Evolutionary conservation across 495 filamentous ascomycete genomes (phyloP).

Genomic region (Pyronema domesticum): DNA sequence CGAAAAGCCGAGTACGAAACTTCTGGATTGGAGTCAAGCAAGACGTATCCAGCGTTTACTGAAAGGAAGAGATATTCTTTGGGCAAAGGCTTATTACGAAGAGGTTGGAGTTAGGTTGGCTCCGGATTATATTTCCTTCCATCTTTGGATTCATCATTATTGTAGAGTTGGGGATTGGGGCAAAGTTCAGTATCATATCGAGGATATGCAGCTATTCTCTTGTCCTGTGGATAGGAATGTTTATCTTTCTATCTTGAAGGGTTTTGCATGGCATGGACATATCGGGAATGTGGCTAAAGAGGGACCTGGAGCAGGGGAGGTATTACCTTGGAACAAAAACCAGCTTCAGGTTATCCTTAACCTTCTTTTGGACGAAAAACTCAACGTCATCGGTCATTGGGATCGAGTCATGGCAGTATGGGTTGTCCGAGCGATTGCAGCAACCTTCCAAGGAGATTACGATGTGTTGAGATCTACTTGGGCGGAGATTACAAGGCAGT

Average conservation of each 20-base stretch:
- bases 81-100: conserved; percentile 28
- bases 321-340: conserved; percentile 44
- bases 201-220: conserved; percentile 35
- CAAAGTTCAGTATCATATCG: conserved; percentile 7
- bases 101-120: conserved; percentile 37
- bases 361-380: conserved; percentile 1
- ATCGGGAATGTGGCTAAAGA: no score
- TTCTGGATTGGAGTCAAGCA: conserved; percentile 28
- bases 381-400: conserved; percentile 3
- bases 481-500: conserved; percentile 8
- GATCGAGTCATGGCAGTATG: conserved; percentile 9
- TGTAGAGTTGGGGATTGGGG: conserved; percentile 28
- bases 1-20: conserved; percentile 24
- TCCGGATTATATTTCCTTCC: conserved; percentile 32
- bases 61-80: conserved; percentile 32
- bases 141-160: background rate
- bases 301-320: conserved; percentile 26
- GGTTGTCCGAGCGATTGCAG: conserved; percentile 11
- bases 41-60: conserved; percentile 39
- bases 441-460: conserved; percentile 13
- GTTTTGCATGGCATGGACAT: conserved; percentile 50
- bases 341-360: conserved; percentile 9
- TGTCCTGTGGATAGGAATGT: conserved; percentile 48
- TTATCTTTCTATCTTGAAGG: conserved; percentile 52
- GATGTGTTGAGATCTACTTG: conserved; percentile 6